A percentile compares a stretch with the other conserved stretches of the same genome.
These are phyloP conservation scores for Cercospora zeae-maydis DNA, from an alignment of 2,329 filamentous ascomycete genomes.

Conservation along the genomic window DNA sequence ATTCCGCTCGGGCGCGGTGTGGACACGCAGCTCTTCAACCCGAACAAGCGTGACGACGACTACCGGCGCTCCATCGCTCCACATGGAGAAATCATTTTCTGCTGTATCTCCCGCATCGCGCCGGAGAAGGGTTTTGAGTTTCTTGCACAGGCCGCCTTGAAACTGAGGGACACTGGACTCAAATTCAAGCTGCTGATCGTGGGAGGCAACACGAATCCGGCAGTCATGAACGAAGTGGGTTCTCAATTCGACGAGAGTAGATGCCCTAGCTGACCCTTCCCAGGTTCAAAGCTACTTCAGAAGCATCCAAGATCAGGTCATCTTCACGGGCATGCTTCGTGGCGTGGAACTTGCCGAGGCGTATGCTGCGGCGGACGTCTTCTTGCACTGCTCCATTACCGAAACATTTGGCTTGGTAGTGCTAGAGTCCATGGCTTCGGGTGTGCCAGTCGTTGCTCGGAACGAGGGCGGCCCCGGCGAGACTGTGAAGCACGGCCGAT, in stretches of 20 bases:
- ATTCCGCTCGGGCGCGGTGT: slow-evolving; percentile 63
- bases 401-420: slow-evolving; percentile 71
- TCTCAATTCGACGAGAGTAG: no score
- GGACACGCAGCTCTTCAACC: slow-evolving; percentile 60
- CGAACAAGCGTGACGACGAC: slow-evolving; percentile 49
- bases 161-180: slow-evolving; percentile 55
- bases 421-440: slow-evolving; percentile 67
- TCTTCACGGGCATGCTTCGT: slow-evolving; percentile 64
- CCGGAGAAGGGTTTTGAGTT: slow-evolving; percentile 71
- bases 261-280: not conserved
- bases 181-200: slow-evolving; percentile 64
- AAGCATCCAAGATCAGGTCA: slow-evolving; percentile 52
- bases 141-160: slow-evolving; percentile 54
- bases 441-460: slow-evolving; percentile 64
- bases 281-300: slow-evolving; percentile 57
- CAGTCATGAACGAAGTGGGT: slow-evolving; percentile 54
- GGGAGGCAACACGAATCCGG: slow-evolving; percentile 62
- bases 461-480: slow-evolving; percentile 68
- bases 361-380: slow-evolving; percentile 66
- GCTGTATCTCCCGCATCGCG: slow-evolving; percentile 64
- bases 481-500: slow-evolving; percentile 58
- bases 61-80: slow-evolving; percentile 57
- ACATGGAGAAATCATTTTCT: slow-evolving; percentile 60
- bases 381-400: slow-evolving; percentile 67
- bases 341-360: slow-evolving; percentile 61